Conservation (phyloP, 1,284 basidiomycete species). For the Melampsora larici-populina region DNA sequence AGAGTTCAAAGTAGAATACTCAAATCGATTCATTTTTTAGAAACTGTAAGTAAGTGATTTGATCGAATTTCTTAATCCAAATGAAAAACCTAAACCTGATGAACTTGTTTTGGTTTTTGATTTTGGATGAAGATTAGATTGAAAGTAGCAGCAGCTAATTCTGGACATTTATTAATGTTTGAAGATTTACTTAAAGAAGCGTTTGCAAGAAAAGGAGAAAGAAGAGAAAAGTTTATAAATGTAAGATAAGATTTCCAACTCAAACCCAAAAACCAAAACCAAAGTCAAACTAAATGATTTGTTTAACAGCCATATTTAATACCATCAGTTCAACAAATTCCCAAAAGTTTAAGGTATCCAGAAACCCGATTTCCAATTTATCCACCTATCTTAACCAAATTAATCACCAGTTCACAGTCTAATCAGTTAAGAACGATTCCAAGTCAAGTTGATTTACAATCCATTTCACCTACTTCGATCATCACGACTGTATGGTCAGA, state of each 20-base stretch:
- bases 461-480: constrained; percentile 25
- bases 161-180: constrained; percentile 26
- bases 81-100: no score
- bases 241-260: neutral
- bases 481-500: constrained; percentile 39
- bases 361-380: constrained; percentile 22
- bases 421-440: constrained; percentile 8
- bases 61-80: no score
- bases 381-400: constrained; percentile 15
- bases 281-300: neutral
- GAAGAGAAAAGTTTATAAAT: constrained; percentile 23
- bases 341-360: constrained; percentile 12
- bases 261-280: neutral
- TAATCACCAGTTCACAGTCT: constrained; percentile 8
- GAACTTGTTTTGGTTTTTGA: no score
- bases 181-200: constrained; percentile 30
- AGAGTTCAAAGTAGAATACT: constrained; percentile 17
- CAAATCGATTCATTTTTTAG: constrained; percentile 21
- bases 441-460: constrained; percentile 3
- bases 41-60: constrained; percentile 11
- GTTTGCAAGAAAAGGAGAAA: constrained; percentile 14
- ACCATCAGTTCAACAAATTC: neutral
- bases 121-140: constrained; percentile 14
- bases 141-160: constrained; percentile 31
- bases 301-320: constrained; percentile 7